These are phyloP conservation scores for Umbelopsis isabellina DNA, from an alignment of 192 early-diverging fungal genomes.

Conservation along the genomic window DNA sequence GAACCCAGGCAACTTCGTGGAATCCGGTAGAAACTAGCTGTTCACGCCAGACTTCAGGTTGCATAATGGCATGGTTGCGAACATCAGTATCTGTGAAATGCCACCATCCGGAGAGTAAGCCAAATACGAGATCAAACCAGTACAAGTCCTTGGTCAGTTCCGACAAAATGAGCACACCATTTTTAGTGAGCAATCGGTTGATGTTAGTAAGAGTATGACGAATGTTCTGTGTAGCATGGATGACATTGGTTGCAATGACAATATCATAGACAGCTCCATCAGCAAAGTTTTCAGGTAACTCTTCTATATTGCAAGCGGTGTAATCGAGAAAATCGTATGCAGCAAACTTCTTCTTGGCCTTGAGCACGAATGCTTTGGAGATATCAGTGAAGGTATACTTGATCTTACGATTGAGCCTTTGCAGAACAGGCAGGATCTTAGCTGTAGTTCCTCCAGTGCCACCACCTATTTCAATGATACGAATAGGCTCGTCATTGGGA, in stretches of 20 bases:
- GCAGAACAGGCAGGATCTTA: not conserved
- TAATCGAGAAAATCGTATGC: not conserved
- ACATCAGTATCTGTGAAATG: not conserved
- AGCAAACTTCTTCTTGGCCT: not conserved
- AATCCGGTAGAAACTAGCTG: not conserved
- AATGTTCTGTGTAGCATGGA: constrained; percentile 1
- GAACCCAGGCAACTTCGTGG: not conserved
- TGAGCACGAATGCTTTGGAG: not conserved
- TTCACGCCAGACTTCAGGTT: constrained; percentile 2
- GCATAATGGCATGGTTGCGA: constrained; percentile 2
- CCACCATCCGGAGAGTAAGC: not conserved
- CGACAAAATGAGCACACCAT: not conserved
- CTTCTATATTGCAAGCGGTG: not conserved
- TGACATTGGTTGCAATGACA: not conserved
- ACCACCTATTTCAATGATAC: not conserved
- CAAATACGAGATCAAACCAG: not conserved
- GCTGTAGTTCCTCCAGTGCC: not conserved
- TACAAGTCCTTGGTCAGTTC: constrained; percentile 2
- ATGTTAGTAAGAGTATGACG: constrained; percentile 1
- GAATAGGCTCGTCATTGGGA: not conserved
- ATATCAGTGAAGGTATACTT: constrained; percentile 1
- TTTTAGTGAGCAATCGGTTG: not conserved
- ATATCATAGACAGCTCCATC: not conserved
- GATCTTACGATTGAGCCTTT: not conserved
- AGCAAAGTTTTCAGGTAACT: not conserved